Base-by-base conservation (phyloP, 2,329 filamentous ascomycete genomes). In the Colletotrichum melonis region DNA sequence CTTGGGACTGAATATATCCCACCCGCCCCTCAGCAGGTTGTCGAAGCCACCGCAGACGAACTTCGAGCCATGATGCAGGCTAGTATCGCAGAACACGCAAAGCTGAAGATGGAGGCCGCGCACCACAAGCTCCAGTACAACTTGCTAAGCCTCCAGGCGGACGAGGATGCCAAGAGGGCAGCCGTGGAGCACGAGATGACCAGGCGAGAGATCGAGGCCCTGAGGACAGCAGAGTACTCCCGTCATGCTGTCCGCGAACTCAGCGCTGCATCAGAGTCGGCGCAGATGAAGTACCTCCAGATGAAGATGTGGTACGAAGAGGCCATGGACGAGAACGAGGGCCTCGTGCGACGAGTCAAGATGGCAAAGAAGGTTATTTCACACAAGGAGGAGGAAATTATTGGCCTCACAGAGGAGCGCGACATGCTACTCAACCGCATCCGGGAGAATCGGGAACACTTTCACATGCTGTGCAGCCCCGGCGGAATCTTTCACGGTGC, bases 61-160 rank as follows among this genome's bases (percentile, higher is more conserved):
- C 85, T 92, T 38, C 87, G 88, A 16, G 82, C 81, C 67, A 89
- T 91, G 87, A 80, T 92, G 62, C 85, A 89, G 72, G 82, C 82
- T 3, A 87, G 86, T 75, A 82, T 92, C 55, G 86, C 85, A 26
- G 88, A 92, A 76, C 88, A 91, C 73, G 85, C 87, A 58, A 88
- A 86, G 77, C 83, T 92, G 62, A 94, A 97, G 79, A 95, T 95
- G 86, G 93, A 95, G 72, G 92, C 93, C 19, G 94, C 95, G 38
- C 95, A 98, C 81, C 93, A 97, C 85, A 97, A 97, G 83, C 86
- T 98, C 67, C 96, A 98, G 81, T 93, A 95, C 80, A 95, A 93
- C 77, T 89, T 98, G 79, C 88, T 97, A 32, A 92, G 90, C 64
- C 92, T 98, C 76, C 94, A 97, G 79, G 95, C 94, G 67, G 92